A percentile compares a stretch with the other conserved stretches of the same genome.
Conservation (phyloP, 352 stramenopile genomes). For the Phytophthora tubulina region DNA sequence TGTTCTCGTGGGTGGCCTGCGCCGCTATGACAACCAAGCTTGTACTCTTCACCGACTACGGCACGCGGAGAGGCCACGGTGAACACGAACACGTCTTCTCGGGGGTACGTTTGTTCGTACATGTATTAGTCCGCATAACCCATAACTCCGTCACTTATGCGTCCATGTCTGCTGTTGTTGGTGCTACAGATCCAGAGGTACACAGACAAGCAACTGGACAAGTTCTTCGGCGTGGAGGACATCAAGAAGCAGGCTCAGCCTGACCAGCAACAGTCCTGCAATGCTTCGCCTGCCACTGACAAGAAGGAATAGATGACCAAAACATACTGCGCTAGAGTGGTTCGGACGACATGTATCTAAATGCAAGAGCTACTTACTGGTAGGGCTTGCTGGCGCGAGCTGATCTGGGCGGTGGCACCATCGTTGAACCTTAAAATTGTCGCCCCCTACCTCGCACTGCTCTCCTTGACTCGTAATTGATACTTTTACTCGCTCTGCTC, state of each 20-base stretch:
- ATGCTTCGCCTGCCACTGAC: slow-evolving; percentile 9
- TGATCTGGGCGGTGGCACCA: slow-evolving; percentile 7
- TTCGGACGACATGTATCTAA: slow-evolving; percentile 40
- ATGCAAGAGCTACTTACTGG: slow-evolving; percentile 44
- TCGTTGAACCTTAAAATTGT: not conserved
- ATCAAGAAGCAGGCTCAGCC: slow-evolving; percentile 51
- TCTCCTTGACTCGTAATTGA: slow-evolving; percentile 13
- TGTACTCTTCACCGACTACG: slow-evolving; percentile 89
- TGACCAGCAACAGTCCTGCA: slow-evolving; percentile 21
- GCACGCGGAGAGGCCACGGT: slow-evolving; percentile 50
- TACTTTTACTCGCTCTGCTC: slow-evolving; percentile 39
- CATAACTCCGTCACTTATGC: not conserved
- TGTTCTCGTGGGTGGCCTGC: slow-evolving; percentile 86
- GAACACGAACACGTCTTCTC: slow-evolving; percentile 85
- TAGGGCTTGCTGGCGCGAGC: not conserved
- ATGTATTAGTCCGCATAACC: not conserved
- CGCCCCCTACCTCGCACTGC: slow-evolving; percentile 10
- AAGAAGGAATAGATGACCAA: slow-evolving; percentile 35
- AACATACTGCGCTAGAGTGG: not conserved
- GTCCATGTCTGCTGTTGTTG: slow-evolving; percentile 8
- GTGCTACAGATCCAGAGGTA: slow-evolving; percentile 67
- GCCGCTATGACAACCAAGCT: slow-evolving; percentile 84
- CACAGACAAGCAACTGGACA: slow-evolving; percentile 85
- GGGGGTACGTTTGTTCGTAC: slow-evolving; percentile 45
- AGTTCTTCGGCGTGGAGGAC: slow-evolving; percentile 87